Percentiles rank a stretch among this genome's conserved stretches.
phyloP scores from a whole-genome alignment of 1,284 basidiomycete genomes.

The Athelia psychrophila region DNA sequence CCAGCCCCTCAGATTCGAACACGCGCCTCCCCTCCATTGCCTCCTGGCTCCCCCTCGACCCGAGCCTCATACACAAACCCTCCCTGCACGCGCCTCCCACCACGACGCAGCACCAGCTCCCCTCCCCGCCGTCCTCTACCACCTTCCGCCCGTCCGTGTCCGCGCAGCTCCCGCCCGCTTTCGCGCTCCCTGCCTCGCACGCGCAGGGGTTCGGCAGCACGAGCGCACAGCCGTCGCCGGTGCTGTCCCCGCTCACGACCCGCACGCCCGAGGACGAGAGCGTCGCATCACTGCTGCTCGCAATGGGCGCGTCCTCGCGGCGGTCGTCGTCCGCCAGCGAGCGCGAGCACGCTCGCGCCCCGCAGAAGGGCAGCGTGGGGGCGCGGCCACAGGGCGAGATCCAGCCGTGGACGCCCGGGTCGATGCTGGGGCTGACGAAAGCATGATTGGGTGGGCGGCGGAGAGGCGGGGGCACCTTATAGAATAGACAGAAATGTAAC shows the following conservation, averaged over 20 bases:
- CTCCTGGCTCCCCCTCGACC: slow-evolving; percentile 36
- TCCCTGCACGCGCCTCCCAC: not conserved
- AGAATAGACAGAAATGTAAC: not conserved
- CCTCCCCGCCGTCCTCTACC: slow-evolving; percentile 43
- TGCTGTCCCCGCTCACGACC: not conserved
- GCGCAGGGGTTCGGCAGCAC: slow-evolving; percentile 3
- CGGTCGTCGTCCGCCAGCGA: not conserved
- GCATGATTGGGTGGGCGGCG: not conserved
- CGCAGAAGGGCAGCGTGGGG: not conserved
- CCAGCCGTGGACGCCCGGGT: slow-evolving; percentile 3
- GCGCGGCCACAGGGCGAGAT: not conserved
- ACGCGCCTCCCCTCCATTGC: slow-evolving; percentile 45
- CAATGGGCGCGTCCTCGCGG: slow-evolving; percentile 4
- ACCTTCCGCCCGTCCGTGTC: slow-evolving; percentile 25
- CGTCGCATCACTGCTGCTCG: slow-evolving; percentile 3
- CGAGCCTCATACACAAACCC: not conserved
- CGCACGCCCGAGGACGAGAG: slow-evolving; percentile 2
- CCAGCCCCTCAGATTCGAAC: slow-evolving; percentile 13
- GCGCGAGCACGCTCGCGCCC: not conserved
- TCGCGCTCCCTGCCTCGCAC: slow-evolving; percentile 36
- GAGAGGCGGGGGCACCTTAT: not conserved
- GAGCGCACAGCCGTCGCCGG: slow-evolving; percentile 8
- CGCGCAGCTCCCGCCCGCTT: slow-evolving; percentile 26
- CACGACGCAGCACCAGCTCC: slow-evolving; percentile 33
- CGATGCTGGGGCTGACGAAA: slow-evolving; percentile 2